Evolutionary conservation across 1,284 basidiomycete species (phyloP), one percentile per base, ranked within the genome.

Genomic region (Violaceomyces palustris): DNA sequence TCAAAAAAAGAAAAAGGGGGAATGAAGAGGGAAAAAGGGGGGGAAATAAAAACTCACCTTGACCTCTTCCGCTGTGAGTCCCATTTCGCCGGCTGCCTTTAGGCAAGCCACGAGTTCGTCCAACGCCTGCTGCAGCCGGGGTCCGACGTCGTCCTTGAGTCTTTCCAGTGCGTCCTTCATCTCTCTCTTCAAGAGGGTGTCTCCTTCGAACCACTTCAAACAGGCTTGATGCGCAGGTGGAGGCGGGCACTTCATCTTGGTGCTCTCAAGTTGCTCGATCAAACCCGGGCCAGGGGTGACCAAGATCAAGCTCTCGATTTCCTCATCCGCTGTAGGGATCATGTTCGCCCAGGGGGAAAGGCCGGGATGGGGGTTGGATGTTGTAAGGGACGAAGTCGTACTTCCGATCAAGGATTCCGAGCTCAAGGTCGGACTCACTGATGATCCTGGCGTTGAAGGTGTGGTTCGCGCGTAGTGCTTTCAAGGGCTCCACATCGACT

Each of bases 361-460:
- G 3, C 43, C 19, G 31, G 26, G 30, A 0, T 38, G 37, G 38
- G 43, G 41, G 18, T 33, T 35, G 25, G 23, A 39, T 0, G 11
- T 12, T 10, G 5, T 11, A 2, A 39, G 44, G 14, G 29, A 28
- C 11, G 54, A 33, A 3, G 15, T 33, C n/a, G n/a, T n/a, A n/a
- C n/a, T n/a, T n/a, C n/a, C n/a, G n/a, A n/a, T n/a, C n/a, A n/a
- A n/a, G n/a, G 12, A 60, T 35, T 4, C 45, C 11, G 11, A 43
- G 37, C 26, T 60, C 57, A 26, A 60, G n/a, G 15, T 60, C 52
- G 6, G 55, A 45, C n/a, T 60, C 57, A 25, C 52, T 60, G 24
- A 60, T 28, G 22, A 50, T 41, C 6, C 57, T 30, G 3, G 52
- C 57, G 15, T 60, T 60, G 40, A 60, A 41, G 8, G 46, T 46